Evolutionary conservation across 208 protist species (phyloP), one percentile per base, ranked within the genome.

Genomic region (Trypanosoma platydactyli): DNA sequence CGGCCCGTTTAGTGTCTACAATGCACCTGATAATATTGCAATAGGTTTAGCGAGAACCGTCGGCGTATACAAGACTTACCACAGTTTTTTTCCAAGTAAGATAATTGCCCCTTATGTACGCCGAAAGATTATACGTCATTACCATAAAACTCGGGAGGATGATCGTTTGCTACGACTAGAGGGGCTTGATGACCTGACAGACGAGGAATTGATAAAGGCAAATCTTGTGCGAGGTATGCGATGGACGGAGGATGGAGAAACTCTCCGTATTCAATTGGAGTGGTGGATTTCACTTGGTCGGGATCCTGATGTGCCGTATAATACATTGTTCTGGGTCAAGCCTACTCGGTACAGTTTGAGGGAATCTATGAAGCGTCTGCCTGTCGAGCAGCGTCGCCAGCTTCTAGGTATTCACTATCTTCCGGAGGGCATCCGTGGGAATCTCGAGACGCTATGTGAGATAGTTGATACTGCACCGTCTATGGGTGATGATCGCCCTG

Each of bases 251-350:
- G 84, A 75, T 44, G 73, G 64, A 6, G 90, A 94, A 46, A 86
- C 90, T n/a, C 83, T 96, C 5, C 79, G 77, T 46, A 81, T 92
- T 29, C 90, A 96, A 70, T 48, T 96, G 53, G 84, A 96, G 74
- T 94, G 88, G 88, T 96, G 90, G 88, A 83, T 72, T 63, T 77
- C 68, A 33, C 76, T 96, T 24, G 72, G 86, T 7, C 80, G 81
- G 20, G 90, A 96, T 62, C 76, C 78, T 44, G 81, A 70, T 61
- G 86, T 94, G 1, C 90, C 90, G 53, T 96, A 92, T 76, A 94
- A 96, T 68, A 92, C 88, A 25, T 76, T 96, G 18, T 96, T 91
- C 73, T 96, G 87, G 88, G 78, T 96, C 25, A 94, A 92, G 71
- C 90, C 90, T 45, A 92, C 81, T 5, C 81, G 88, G 35, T 94